Conservation (phyloP, 495 filamentous ascomycete species). For the Parmelia sp. region DNA sequence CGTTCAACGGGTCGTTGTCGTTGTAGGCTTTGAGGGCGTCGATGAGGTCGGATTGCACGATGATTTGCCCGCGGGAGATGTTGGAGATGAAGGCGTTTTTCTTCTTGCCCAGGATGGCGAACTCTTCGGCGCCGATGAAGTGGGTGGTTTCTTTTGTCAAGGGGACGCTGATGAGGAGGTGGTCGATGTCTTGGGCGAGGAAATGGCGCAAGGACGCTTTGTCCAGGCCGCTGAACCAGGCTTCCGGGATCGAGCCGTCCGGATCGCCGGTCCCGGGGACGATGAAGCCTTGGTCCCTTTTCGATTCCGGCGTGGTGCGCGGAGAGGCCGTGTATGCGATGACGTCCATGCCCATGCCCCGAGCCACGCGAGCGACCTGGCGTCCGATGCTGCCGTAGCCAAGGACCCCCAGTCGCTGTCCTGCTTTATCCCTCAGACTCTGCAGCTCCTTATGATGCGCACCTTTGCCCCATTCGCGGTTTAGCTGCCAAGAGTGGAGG, state of each 20-base stretch:
- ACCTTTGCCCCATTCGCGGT: slow-evolving; percentile 36
- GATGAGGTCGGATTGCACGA: slow-evolving; percentile 65
- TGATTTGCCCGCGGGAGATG: slow-evolving; percentile 64
- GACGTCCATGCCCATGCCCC: slow-evolving; percentile 72
- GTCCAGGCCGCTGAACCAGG: slow-evolving; percentile 66
- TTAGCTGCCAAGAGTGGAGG: slow-evolving; percentile 41
- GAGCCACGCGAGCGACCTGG: slow-evolving; percentile 62
- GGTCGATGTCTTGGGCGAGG: slow-evolving; percentile 61
- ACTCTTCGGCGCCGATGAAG: slow-evolving; percentile 58
- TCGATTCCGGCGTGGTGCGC: slow-evolving; percentile 45
- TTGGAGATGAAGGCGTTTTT: slow-evolving; percentile 62
- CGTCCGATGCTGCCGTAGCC: slow-evolving; percentile 83
- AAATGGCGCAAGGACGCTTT: slow-evolving; percentile 58
- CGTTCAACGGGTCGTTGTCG: slow-evolving; percentile 19
- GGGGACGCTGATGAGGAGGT: slow-evolving; percentile 69
- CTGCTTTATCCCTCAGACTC: slow-evolving; percentile 44
- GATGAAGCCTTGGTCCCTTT: slow-evolving; percentile 59
- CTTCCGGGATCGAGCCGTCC: slow-evolving; percentile 61
- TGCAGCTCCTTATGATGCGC: slow-evolving; percentile 6
- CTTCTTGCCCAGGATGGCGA: slow-evolving; percentile 51
- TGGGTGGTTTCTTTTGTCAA: slow-evolving; percentile 60
- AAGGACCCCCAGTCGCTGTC: slow-evolving; percentile 61
- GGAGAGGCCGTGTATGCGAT: slow-evolving; percentile 65
- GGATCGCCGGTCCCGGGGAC: slow-evolving; percentile 71
- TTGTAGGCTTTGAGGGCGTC: slow-evolving; percentile 46